Percentiles rank a stretch among this genome's conserved stretches.
These are phyloP conservation scores for Arxiozyma telluris DNA, from an alignment of 1,139 yeast genomes.

Conservation along the genomic window DNA sequence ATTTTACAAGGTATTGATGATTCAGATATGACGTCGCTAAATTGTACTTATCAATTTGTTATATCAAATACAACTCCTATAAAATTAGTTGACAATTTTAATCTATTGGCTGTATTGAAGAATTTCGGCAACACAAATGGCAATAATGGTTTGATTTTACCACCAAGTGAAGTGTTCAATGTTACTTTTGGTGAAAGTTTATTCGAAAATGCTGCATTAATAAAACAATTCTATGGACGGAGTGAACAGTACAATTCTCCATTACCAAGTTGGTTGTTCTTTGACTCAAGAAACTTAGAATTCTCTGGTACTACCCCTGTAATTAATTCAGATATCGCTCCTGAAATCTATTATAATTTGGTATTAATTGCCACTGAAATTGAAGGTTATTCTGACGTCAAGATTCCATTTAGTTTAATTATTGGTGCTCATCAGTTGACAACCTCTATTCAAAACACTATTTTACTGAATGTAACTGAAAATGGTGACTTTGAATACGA, in stretches of 20 bases:
- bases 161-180: conserved; percentile 57
- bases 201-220: conserved; percentile 37
- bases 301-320: conserved; percentile 86
- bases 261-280: conserved; percentile 79
- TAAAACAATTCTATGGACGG: conserved; percentile 74
- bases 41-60: conserved; percentile 45
- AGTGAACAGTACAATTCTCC: conserved; percentile 68
- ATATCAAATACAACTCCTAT: conserved; percentile 51
- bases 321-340: conserved; percentile 78
- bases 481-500: conserved; percentile 44
- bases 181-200: conserved; percentile 52
- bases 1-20: conserved; percentile 59
- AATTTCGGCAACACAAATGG: conserved; percentile 65
- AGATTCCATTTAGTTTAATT: conserved; percentile 57
- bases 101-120: conserved; percentile 44
- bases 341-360: conserved; percentile 67
- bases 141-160: conserved; percentile 58
- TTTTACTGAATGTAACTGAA: conserved; percentile 58
- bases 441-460: conserved; percentile 40
- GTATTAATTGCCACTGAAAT: conserved; percentile 73
- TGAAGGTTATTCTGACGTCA: conserved; percentile 65
- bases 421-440: conserved; percentile 86
- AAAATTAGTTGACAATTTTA: conserved; percentile 29
- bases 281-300: conserved; percentile 52
- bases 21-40: conserved; percentile 37